A percentile compares a stretch with the other conserved stretches of the same genome.
Conservation (phyloP, 768 basidiomycete genomes). For the Lactarius vividus region DNA sequence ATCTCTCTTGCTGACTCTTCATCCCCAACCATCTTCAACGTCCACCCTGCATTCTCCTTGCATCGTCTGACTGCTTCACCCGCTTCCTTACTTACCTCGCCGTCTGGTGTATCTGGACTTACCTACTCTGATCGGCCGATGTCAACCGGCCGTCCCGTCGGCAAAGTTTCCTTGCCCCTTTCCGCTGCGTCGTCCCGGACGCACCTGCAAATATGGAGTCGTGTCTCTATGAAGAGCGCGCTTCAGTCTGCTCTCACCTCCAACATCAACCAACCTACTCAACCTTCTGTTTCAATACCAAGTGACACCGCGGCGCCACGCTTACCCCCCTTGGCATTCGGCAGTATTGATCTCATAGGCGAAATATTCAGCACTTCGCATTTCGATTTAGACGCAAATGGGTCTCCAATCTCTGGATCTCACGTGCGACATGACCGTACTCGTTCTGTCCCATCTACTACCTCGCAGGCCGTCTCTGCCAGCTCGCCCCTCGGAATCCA, state of each 20-base stretch:
- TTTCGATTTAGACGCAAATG: constrained; percentile 9
- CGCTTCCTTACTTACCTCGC: constrained; percentile 23
- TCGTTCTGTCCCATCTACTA: constrained; percentile 23
- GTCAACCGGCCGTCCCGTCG: constrained; percentile 7
- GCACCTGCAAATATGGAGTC: constrained; percentile 27
- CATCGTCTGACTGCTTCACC: constrained; percentile 37
- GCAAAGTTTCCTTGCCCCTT: constrained; percentile 5
- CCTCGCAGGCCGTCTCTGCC: constrained; percentile 5
- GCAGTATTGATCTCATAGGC: constrained; percentile 24
- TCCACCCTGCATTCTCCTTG: constrained; percentile 45
- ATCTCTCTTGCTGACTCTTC: constrained; percentile 35
- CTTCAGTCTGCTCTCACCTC: constrained; percentile 27
- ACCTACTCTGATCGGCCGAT: constrained; percentile 1
- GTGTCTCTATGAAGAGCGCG: constrained; percentile 26
- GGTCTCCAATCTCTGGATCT: constrained; percentile 6
- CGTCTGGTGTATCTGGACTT: constrained; percentile 28
- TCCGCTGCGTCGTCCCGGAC: constrained; percentile 18
- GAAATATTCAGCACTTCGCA: constrained; percentile 26
- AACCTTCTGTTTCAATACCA: constrained; percentile 1
- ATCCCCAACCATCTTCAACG: constrained; percentile 45
- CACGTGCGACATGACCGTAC: constrained; percentile 25
- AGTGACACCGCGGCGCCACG: constrained; percentile 18
- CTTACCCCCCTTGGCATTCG: constrained; percentile 26
- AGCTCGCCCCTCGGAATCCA: neutral
- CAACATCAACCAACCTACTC: constrained; percentile 18